Base-by-base conservation (phyloP, 2,329 filamentous ascomycete genomes). In the Colletotrichum spinosum region DNA sequence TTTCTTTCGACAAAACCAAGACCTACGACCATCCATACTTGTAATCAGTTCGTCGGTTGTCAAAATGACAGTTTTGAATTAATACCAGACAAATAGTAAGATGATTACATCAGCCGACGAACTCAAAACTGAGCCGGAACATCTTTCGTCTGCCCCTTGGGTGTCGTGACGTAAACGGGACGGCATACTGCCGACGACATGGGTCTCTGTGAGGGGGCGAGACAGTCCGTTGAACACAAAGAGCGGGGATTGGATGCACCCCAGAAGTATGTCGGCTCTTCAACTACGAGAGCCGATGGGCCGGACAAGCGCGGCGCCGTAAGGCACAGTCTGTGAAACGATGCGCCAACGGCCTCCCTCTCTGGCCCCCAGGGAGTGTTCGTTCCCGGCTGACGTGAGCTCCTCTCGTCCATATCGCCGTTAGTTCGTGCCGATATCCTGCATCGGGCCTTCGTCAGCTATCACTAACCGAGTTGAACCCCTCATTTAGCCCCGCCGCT, bases 401-500 rank as follows among this genome's bases (percentile, higher is more conserved):
- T 17, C 42, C 41, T 33, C 11, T 46, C 17, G n/a, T 50, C 10
- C 11, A 37, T 33, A 50, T 38, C 33, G 41, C 34, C 44, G 50
- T 37, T 48, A 44, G 49, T 45, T 49, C n/a, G 13, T 3, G 9
- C 11, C 11, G 37, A n/a, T 35, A 35, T 42, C 46, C 38, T 53
- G 54, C 46, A 51, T n/a, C 39, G 54, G 49, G 53, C 42, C 38
- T 54, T 60, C 42, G 57, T 46, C 51, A 61, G 51, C 45, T 55
- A 61, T 52, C 46, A 13, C 39, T 55, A 48, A 60, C 12, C 50
- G 51, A 51, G 58, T 51, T 60, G 51, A 25, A 51, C 62, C 55
- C 62, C 62, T 55, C 57, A 65, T 33, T 52, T 54, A 8, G 51
- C 57, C 62, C 62, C 62, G 57, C 62, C 58, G 52, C 53, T 57